Percentiles rank a stretch among this genome's conserved stretches.
These are phyloP conservation scores for Iris macrosiphon DNA, from an alignment of 106 monocot genomes.

Conservation along the genomic window DNA sequence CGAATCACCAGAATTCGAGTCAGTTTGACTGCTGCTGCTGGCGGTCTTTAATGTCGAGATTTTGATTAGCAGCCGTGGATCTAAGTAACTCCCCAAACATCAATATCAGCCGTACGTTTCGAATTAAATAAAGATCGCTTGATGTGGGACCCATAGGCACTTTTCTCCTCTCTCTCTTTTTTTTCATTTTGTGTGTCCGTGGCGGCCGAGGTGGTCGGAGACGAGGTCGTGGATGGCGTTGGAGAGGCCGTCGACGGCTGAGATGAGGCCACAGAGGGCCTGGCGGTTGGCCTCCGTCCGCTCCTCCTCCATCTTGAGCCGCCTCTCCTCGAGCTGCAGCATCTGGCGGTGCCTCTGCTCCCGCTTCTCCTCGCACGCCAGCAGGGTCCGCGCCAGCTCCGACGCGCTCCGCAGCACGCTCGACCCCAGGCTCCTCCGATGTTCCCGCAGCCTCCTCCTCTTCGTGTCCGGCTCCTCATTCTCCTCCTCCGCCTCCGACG, in stretches of 20 bases:
- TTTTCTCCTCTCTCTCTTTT: too few species aligned
- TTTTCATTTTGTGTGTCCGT: too few species aligned
- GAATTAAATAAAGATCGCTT: not conserved
- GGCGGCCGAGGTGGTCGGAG: constrained; percentile 22
- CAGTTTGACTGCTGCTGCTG: not conserved
- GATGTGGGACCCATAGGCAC: not conserved
- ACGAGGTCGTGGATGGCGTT: constrained; percentile 71
- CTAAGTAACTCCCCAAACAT: not conserved
- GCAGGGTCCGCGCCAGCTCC: constrained; percentile 55
- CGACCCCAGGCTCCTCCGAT: constrained; percentile 32
- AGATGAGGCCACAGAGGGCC: constrained; percentile 50
- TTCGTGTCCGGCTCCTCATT: constrained; percentile 22
- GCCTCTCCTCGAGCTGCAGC: constrained; percentile 71
- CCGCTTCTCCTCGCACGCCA: constrained; percentile 74
- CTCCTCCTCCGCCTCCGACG: constrained; percentile 32
- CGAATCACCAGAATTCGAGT: not conserved
- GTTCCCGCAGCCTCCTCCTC: constrained; percentile 25
- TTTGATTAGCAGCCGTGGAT: not conserved
- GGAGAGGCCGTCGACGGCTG: constrained; percentile 67
- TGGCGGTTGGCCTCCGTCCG: constrained; percentile 53
- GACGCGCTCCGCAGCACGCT: constrained; percentile 65
- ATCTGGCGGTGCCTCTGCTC: constrained; percentile 75
- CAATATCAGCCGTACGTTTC: not conserved
- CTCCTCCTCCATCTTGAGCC: constrained; percentile 59
- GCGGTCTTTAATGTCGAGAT: not conserved